Evolutionary conservation across 805 yeast species (phyloP).

Genomic region (Metschnikowia colocasiae): DNA sequence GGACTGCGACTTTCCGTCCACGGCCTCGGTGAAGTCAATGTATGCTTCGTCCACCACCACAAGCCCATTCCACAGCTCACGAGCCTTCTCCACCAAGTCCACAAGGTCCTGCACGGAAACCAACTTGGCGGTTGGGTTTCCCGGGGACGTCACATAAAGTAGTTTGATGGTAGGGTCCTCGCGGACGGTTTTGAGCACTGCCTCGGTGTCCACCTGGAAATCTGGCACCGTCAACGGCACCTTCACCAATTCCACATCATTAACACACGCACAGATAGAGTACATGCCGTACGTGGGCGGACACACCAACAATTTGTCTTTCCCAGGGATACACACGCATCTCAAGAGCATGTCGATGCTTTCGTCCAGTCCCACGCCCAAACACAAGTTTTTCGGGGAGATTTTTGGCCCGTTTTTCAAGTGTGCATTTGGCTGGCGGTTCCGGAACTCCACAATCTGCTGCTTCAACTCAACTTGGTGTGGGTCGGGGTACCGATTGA

Average conservation of each 20-base stretch:
- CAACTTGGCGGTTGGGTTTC: slow-evolving; percentile 86
- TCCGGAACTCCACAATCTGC: slow-evolving; percentile 69
- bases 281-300: slow-evolving; percentile 99
- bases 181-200: slow-evolving; percentile 48
- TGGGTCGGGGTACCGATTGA: slow-evolving; percentile 96
- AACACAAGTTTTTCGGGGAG: slow-evolving; percentile 67
- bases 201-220: slow-evolving; percentile 54
- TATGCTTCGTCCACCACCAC: slow-evolving; percentile 94
- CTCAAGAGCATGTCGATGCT: slow-evolving; percentile 86
- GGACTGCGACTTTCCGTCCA: slow-evolving; percentile 46
- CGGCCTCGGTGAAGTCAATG: slow-evolving; percentile 60
- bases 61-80: slow-evolving; percentile 63
- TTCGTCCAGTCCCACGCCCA: slow-evolving; percentile 98
- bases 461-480: slow-evolving; percentile 78
- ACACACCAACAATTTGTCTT: slow-evolving; percentile 76
- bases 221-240: slow-evolving; percentile 61
- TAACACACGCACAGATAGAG: slow-evolving; percentile 82
- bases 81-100: slow-evolving; percentile 44
- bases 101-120: slow-evolving; percentile 40
- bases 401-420: slow-evolving; percentile 25
- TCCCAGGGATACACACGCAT: slow-evolving; percentile 77
- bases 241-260: slow-evolving; percentile 74
- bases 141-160: slow-evolving; percentile 88
- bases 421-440: slow-evolving; percentile 39
- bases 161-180: slow-evolving; percentile 65